A percentile compares a stretch with the other conserved stretches of the same genome.
These are phyloP conservation scores for Curvularia lunata DNA, from an alignment of 2,329 filamentous ascomycete species.

Conservation along the genomic window DNA sequence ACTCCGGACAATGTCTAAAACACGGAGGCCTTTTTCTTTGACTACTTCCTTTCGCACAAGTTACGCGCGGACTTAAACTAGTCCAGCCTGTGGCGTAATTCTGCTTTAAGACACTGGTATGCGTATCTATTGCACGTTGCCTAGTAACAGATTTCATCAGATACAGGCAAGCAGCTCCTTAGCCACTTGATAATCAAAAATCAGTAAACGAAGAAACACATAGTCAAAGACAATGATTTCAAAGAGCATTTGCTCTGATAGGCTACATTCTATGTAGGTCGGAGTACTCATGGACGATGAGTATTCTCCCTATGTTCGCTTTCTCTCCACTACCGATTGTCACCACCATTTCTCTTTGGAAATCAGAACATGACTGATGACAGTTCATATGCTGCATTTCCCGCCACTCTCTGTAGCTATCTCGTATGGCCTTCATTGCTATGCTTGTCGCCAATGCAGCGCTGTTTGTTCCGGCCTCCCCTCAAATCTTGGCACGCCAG, in stretches of 20 bases:
- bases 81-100: not conserved
- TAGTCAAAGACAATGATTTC: not conserved
- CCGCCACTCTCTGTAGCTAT: too few relatives aligned
- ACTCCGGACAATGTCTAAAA: too few relatives aligned
- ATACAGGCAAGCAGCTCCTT: not conserved
- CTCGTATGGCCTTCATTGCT: too few relatives aligned
- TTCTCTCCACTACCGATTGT: not conserved
- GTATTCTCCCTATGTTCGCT: not conserved
- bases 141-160: not conserved
- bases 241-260: not conserved
- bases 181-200: not conserved
- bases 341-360: not conserved
- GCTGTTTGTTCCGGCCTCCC: too few relatives aligned
- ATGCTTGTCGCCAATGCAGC: too few relatives aligned
- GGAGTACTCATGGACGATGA: not conserved
- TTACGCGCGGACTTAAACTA: not conserved
- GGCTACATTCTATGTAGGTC: not conserved
- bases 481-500: too few relatives aligned
- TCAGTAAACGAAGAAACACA: not conserved
- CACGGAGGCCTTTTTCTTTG: not conserved
- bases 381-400: too few relatives aligned
- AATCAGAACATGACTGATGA: not conserved
- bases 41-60: not conserved
- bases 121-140: not conserved
- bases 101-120: not conserved